Evolutionary conservation across 1,139 yeast species (phyloP).

Genomic region (Hyphopichia burtonii): DNA sequence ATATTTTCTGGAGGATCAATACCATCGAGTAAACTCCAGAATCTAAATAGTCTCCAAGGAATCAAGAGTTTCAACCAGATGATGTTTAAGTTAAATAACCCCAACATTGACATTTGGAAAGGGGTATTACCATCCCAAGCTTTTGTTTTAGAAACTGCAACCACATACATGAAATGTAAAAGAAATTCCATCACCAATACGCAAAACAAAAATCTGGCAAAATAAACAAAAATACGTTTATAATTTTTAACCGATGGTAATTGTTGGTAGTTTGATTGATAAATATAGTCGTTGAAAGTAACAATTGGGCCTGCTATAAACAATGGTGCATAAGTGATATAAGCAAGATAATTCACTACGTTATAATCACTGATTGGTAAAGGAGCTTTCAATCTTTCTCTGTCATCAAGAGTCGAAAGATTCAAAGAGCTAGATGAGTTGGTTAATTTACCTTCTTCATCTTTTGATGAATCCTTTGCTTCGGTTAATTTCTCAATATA

Average conservation of each 20-base stretch:
- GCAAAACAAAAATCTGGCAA: constrained; percentile 67
- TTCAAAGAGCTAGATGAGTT: constrained; percentile 9
- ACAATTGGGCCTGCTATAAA: constrained; percentile 94
- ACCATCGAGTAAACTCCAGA: constrained; percentile 89
- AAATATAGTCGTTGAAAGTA: constrained; percentile 86
- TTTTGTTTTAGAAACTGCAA: constrained; percentile 82
- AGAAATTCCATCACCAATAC: constrained; percentile 84
- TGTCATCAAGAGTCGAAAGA: constrained; percentile 46
- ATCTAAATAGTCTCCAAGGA: constrained; percentile 93
- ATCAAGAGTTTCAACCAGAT: constrained; percentile 90
- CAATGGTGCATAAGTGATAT: constrained; percentile 80
- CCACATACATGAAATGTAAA: constrained; percentile 86
- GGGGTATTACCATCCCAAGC: constrained; percentile 94
- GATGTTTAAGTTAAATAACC: constrained; percentile 81
- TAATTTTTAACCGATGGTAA: constrained; percentile 41
- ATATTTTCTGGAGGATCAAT: constrained; percentile 98
- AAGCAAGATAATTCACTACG: constrained; percentile 66
- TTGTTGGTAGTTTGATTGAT: constrained; percentile 56
- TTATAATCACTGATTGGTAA: constrained; percentile 61
- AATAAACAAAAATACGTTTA: constrained; percentile 59
- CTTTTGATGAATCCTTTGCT: constrained; percentile 10
- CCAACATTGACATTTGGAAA: constrained; percentile 92
- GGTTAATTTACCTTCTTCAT: constrained; percentile 9
- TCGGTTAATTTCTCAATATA: constrained; percentile 47
- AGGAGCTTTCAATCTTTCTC: constrained; percentile 67